These are phyloP conservation scores for Cytospora mali DNA, from an alignment of 2,329 filamentous ascomycete species.

Conservation along the genomic window DNA sequence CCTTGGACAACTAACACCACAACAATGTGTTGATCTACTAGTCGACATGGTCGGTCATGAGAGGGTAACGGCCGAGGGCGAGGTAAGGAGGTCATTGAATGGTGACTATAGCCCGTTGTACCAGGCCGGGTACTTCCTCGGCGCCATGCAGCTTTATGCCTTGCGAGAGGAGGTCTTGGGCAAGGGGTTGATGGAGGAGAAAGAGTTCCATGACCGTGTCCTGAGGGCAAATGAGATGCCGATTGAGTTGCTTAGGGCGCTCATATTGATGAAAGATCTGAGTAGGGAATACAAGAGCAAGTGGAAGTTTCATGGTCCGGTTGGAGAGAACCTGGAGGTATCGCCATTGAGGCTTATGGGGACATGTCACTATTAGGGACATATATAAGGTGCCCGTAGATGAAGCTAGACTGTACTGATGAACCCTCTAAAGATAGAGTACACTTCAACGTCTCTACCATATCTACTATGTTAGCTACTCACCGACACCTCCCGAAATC, in stretches of 20 bases:
- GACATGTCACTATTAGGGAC: conserved; percentile 3
- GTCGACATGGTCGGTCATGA: conserved; percentile 62
- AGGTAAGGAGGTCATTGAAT: conserved; percentile 58
- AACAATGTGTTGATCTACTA: conserved; percentile 59
- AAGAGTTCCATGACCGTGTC: conserved; percentile 58
- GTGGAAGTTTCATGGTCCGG: conserved; percentile 25
- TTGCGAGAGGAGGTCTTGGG: conserved; percentile 53
- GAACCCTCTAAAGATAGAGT: too few species aligned
- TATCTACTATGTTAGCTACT: too few species aligned
- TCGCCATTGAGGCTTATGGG: conserved; percentile 7
- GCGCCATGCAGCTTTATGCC: conserved; percentile 57
- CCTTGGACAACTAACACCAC: conserved; percentile 54
- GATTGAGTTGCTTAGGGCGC: conserved; percentile 24
- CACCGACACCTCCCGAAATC: too few species aligned
- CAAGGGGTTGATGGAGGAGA: conserved; percentile 43
- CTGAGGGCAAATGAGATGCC: conserved; percentile 46
- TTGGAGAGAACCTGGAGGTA: neutral
- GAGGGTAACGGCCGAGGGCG: conserved; percentile 60
- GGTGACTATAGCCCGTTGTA: conserved; percentile 61
- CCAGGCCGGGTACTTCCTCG: conserved; percentile 62
- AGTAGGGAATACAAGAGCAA: conserved; percentile 23
- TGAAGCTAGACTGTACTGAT: too few species aligned
- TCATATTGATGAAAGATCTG: conserved; percentile 22
- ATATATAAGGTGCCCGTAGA: neutral
- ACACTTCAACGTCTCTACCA: too few species aligned